These are phyloP conservation scores for Thraustochytrium striatum DNA, from an alignment of 352 stramenopile species.

Conservation along the genomic window DNA sequence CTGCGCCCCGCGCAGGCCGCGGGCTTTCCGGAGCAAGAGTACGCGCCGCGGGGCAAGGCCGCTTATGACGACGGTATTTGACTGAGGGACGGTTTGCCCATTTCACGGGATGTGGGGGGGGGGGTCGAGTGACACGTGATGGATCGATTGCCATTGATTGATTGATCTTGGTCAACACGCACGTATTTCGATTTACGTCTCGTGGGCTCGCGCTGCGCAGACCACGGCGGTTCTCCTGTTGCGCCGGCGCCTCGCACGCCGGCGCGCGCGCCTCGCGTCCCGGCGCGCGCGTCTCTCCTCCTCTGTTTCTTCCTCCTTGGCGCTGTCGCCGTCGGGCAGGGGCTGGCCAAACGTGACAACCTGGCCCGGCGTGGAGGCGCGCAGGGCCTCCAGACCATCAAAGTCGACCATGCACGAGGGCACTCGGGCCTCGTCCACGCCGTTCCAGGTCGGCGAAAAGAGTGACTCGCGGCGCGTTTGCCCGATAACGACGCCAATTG, in stretches of 20 bases:
- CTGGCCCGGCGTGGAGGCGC: not conserved
- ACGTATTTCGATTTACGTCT: too few species aligned
- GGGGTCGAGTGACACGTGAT: too few species aligned
- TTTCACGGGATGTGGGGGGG: too few species aligned
- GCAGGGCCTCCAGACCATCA: not conserved
- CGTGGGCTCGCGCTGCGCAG: too few species aligned
- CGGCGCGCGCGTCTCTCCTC: too few species aligned
- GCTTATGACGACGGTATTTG: slow-evolving; percentile 41
- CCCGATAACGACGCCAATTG: not conserved
- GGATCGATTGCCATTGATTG: too few species aligned
- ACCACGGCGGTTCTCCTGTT: too few species aligned
- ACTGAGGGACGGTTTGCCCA: not conserved
- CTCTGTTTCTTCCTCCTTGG: not conserved
- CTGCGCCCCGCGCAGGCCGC: not conserved
- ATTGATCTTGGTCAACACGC: too few species aligned
- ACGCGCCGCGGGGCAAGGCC: slow-evolving; percentile 29
- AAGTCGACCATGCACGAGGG: not conserved
- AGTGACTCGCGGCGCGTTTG: not conserved
- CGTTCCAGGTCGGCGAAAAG: not conserved
- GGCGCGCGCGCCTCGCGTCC: too few species aligned
- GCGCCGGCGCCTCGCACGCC: too few species aligned
- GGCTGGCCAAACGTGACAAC: not conserved
- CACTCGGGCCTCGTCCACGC: not conserved
- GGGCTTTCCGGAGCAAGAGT: not conserved
- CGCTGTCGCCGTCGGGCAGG: not conserved